Evolutionary conservation across 179 eudicot genomes (phyloP), one percentile per base, ranked within the genome.

Genomic region (Heliamphora pulchella): DNA sequence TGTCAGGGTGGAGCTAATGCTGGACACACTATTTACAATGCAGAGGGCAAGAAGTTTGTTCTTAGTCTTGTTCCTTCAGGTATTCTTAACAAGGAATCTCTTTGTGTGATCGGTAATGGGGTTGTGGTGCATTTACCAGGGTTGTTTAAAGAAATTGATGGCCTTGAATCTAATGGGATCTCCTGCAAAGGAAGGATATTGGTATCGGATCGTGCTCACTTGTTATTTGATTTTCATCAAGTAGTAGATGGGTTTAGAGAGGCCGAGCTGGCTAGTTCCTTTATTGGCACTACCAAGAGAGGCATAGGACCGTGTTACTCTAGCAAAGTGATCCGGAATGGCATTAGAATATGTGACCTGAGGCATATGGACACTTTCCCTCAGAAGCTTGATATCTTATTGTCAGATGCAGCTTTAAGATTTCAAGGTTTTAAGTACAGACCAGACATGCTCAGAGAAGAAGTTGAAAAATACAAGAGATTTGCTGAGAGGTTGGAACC

Each of bases 61-160:
- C 97, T 96, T 72, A 98, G 92, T 86, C 91, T 96, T 64, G 97
- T 96, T 83, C 99, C 99, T 63, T 96, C 98, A 31, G 99, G 99
- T 65, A 96, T 96, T 72, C 96, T 96, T 53, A 92, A 94, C 18
- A 94, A 94, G 84, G 92, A 90, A 55, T 92, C 99, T 22, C 79
- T 89, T 3, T 96, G 99, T 84, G 91, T 96, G 48, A 92, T 96
- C 81, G 99, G 98, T 64, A 96, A 94, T 79, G 98, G 99, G 69
- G 98, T 94, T 47, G 99, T 96, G 71, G 97, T 96, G 81, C 93
- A 96, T 89, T 83, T 92, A 75, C 99, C 98, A 1, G 97, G 97
- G 20, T 86, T 92, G 65, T 96, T 96, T 80, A 79, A 90, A 79
- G 99, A 96, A 89, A 91, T 96, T 64, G 98, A 96, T 67, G 88